Evolutionary conservation across 805 yeast genomes (phyloP).

Genomic region (Candida alai): DNA sequence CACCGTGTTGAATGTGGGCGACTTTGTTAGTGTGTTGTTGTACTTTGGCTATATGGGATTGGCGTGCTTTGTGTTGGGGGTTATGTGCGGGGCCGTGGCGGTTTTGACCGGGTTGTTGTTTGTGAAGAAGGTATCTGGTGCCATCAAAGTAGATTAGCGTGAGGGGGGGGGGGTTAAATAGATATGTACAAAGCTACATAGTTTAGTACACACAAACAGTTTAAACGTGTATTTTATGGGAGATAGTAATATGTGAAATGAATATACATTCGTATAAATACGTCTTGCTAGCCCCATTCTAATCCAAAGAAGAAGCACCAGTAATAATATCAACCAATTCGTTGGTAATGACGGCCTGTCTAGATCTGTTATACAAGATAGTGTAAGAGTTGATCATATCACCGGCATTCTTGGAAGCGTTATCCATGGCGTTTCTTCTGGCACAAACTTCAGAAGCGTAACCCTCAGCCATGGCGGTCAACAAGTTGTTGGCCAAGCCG

Average conservation of each 20-base stretch:
- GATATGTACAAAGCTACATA: no score
- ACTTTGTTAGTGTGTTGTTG: slow-evolving; percentile 61
- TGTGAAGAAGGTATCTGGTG: slow-evolving; percentile 57
- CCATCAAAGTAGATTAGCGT: slow-evolving; percentile 51
- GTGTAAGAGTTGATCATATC: slow-evolving; percentile 97
- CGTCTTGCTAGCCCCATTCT: no score
- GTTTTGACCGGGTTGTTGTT: slow-evolving; percentile 63
- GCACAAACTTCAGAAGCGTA: slow-evolving; percentile 97
- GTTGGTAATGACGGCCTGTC: slow-evolving; percentile 99
- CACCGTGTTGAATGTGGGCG: slow-evolving; percentile 55
- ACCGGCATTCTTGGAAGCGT: slow-evolving; percentile 99
- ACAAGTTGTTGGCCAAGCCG: slow-evolving; percentile 83
- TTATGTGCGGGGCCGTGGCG: slow-evolving; percentile 75
- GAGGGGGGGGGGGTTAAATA: no score
- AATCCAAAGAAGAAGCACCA: slow-evolving; percentile 98
- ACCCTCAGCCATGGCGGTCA: slow-evolving; percentile 94
- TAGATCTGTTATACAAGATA: slow-evolving; percentile 97
- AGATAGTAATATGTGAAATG: slow-evolving; percentile 1
- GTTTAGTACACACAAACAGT: no score
- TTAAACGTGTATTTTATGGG: neutral
- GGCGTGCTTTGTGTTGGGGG: slow-evolving; percentile 57
- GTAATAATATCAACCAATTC: slow-evolving; percentile 99
- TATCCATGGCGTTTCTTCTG: slow-evolving; percentile 99
- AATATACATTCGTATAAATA: no score
- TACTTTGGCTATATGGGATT: slow-evolving; percentile 71